Conservation (phyloP, 306 rosid species). For the Glycine tomentella region DNA sequence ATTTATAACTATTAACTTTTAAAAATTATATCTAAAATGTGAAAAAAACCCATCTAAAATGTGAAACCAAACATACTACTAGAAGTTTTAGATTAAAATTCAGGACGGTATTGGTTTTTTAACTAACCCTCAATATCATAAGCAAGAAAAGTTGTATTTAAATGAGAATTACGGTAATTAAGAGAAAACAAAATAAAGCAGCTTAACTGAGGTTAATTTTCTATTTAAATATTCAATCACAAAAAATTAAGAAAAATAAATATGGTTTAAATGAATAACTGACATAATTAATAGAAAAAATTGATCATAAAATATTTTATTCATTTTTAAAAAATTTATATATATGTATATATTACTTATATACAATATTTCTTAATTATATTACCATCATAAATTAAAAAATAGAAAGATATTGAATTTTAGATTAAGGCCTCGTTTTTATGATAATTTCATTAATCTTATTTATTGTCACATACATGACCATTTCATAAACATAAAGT, state of each 20-base stretch:
- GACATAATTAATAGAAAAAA: no score
- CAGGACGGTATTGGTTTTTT: not conserved
- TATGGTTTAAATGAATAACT: no score
- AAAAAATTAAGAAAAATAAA: no score
- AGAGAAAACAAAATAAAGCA: not conserved
- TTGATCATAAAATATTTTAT: no score
- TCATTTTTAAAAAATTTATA: no score
- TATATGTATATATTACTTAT: no score
- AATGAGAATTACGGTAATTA: not conserved
- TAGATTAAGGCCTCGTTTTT: not conserved
- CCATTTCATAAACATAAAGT: not conserved
- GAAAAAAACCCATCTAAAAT: no score
- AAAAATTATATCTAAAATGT: no score
- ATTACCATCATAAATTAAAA: not conserved
- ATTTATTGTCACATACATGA: not conserved
- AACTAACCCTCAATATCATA: not conserved
- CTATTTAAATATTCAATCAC: no score
- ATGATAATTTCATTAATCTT: not conserved
- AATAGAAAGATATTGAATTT: not conserved
- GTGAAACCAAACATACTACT: no score
- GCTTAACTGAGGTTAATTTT: no score
- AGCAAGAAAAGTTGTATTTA: not conserved
- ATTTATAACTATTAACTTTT: no score
- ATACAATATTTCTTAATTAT: not conserved
- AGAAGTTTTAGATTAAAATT: not conserved